Percentiles rank a stretch among this genome's conserved stretches.
Conservation (phyloP, 2,329 filamentous ascomycete genomes). For the Trichoderma atroviride region DNA sequence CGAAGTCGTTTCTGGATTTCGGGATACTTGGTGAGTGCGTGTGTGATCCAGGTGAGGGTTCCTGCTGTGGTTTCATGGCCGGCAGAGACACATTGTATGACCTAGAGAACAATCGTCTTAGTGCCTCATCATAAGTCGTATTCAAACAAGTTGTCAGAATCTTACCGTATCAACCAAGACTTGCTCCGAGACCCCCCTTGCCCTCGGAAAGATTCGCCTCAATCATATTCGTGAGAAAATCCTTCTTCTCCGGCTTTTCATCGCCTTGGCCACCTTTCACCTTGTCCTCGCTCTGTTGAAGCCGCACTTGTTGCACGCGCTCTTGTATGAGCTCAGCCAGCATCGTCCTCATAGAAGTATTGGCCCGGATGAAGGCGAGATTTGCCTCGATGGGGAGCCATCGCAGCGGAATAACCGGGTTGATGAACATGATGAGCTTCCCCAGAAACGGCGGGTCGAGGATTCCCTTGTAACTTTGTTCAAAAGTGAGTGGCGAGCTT, state of each 20-base stretch:
- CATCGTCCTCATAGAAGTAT: constrained; percentile 12
- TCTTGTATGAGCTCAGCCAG: constrained; percentile 21
- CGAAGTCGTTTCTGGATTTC: constrained; percentile 45
- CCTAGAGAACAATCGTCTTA: not conserved
- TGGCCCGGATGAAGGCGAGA: constrained; percentile 9
- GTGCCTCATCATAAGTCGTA: not conserved
- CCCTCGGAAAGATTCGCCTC: constrained; percentile 17
- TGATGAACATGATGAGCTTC: constrained; percentile 15
- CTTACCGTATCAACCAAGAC: constrained; percentile 17
- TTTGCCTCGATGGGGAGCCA: constrained; percentile 27
- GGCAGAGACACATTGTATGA: constrained; percentile 30
- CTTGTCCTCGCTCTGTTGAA: not conserved
- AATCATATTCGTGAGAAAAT: constrained; percentile 21
- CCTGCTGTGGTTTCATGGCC: constrained; percentile 51
- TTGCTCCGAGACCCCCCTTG: not conserved
- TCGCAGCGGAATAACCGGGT: constrained; percentile 18
- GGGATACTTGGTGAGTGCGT: constrained; percentile 45
- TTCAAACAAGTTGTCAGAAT: not conserved
- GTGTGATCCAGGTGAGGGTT: constrained; percentile 46
- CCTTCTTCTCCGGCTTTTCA: not conserved
- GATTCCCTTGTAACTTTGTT: constrained; percentile 19
- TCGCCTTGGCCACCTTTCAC: not conserved
- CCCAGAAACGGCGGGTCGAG: constrained; percentile 19
- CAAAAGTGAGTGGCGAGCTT: constrained; percentile 15
- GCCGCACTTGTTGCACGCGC: constrained; percentile 3